phyloP scores from a whole-genome alignment of 305 asterid genomes.

The Fraxinus albicans region DNA sequence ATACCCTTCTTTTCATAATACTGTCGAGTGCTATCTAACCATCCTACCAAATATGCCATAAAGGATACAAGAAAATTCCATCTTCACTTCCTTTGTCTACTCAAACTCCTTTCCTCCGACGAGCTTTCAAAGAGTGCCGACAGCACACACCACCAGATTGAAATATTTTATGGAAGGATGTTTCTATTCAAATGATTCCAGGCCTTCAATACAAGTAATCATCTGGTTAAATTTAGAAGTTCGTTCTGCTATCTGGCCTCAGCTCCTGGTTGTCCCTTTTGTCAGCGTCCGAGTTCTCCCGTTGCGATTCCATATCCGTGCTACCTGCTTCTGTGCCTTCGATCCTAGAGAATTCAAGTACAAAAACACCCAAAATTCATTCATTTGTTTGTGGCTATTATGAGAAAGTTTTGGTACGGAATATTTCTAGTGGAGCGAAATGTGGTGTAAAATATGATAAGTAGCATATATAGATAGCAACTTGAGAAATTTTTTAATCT shows the following conservation, averaged over 20 bases:
- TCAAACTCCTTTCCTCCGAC: slow-evolving; percentile 3
- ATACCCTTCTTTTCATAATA: neutral
- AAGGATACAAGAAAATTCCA: neutral
- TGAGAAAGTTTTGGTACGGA: neutral
- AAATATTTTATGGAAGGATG: neutral
- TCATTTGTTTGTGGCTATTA: neutral
- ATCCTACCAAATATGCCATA: neutral
- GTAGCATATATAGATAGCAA: no score
- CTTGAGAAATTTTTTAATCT: no score
- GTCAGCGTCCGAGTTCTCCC: slow-evolving; percentile 13
- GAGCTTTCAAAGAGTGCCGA: neutral
- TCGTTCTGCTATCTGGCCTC: slow-evolving; percentile 55
- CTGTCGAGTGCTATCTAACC: neutral
- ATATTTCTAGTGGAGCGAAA: neutral
- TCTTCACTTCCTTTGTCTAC: slow-evolving; percentile 27
- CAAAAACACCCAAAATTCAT: neutral
- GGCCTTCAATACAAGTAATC: neutral
- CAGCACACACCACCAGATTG: neutral
- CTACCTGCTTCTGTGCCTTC: slow-evolving; percentile 45
- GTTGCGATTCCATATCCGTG: slow-evolving; percentile 38
- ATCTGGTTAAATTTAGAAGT: slow-evolving; percentile 15
- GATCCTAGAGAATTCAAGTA: slow-evolving; percentile 35
- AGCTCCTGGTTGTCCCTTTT: neutral
- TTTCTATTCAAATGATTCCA: neutral
- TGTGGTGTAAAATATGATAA: neutral